These are phyloP conservation scores for Phytophthora agathidicida DNA, from an alignment of 352 stramenopile species.

Conservation along the genomic window DNA sequence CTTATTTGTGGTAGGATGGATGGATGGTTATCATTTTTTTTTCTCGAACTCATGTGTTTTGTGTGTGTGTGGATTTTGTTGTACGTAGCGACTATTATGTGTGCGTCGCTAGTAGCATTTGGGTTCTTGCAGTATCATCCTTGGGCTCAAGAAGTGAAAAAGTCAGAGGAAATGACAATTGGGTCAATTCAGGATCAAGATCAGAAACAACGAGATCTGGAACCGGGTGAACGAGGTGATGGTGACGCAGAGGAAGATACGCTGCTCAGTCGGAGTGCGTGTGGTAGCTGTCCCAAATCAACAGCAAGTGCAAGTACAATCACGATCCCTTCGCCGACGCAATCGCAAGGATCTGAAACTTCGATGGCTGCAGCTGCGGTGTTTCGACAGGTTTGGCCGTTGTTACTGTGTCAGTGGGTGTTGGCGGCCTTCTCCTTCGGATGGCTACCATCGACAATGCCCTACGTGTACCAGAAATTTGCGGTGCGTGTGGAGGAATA, in stretches of 20 bases:
- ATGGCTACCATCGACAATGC: constrained; percentile 71
- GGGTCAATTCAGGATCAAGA: constrained; percentile 7
- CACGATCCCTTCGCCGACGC: constrained; percentile 7
- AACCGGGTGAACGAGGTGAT: constrained; percentile 1
- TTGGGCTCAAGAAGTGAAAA: constrained; percentile 25
- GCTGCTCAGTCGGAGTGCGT: constrained; percentile 22
- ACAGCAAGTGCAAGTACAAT: constrained; percentile 7
- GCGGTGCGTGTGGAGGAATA: too few relatives aligned
- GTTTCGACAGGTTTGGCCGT: constrained; percentile 54
- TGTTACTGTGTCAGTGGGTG: constrained; percentile 56
- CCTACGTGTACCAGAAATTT: constrained; percentile 77
- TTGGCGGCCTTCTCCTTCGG: constrained; percentile 71
- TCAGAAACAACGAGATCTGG: neutral
- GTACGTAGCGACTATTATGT: constrained; percentile 59
- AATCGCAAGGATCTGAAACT: constrained; percentile 2
- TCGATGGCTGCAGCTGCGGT: constrained; percentile 26
- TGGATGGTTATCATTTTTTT: too few relatives aligned
- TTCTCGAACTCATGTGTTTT: too few relatives aligned
- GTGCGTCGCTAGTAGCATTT: constrained; percentile 57
- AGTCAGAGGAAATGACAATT: neutral
- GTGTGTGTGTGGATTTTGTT: too few relatives aligned
- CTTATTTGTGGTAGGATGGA: constrained; percentile 52
- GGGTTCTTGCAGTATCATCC: constrained; percentile 61
- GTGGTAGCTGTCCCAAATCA: constrained; percentile 16
- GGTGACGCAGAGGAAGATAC: constrained; percentile 34